Conservation (phyloP, 2,329 filamentous ascomycete genomes). For the Paraphoma chrysanthemicola region DNA sequence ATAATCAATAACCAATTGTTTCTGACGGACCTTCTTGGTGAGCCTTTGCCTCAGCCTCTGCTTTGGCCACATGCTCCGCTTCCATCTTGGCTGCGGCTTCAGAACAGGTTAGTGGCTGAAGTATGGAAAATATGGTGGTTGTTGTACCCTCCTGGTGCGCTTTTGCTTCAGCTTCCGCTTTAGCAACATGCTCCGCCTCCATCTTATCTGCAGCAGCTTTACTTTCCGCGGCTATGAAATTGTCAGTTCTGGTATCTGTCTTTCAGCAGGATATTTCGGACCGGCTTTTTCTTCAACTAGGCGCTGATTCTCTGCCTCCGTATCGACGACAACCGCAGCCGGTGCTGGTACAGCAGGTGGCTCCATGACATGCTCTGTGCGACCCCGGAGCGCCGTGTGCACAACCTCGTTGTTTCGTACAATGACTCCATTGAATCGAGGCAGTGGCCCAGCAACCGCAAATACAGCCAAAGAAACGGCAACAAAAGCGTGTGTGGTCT, state of each 20-base stretch:
- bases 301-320: slow-evolving; percentile 9
- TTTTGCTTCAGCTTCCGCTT: slow-evolving; percentile 25
- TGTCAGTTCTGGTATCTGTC: not conserved
- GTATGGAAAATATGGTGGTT: not conserved
- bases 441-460: slow-evolving; percentile 29
- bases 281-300: slow-evolving; percentile 2
- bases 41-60: slow-evolving; percentile 21
- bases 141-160: slow-evolving; percentile 20
- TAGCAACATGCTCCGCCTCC: slow-evolving; percentile 27
- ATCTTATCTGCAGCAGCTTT: slow-evolving; percentile 24
- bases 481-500: slow-evolving; percentile 31
- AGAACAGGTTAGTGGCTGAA: not conserved
- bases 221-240: slow-evolving; percentile 2
- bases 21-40: slow-evolving; percentile 13
- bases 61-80: slow-evolving; percentile 21
- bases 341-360: slow-evolving; percentile 14
- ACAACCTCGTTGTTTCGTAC: slow-evolving; percentile 8
- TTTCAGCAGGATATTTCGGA: not conserved
- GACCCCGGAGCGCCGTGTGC: slow-evolving; percentile 10
- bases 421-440: slow-evolving; percentile 5
- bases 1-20: not conserved
- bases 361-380: slow-evolving; percentile 17
- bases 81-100: slow-evolving; percentile 21
- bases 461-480: slow-evolving; percentile 25
- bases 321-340: not conserved